phyloP scores from a whole-genome alignment of 139 green algal species.

The Chloropicon primus region DNA sequence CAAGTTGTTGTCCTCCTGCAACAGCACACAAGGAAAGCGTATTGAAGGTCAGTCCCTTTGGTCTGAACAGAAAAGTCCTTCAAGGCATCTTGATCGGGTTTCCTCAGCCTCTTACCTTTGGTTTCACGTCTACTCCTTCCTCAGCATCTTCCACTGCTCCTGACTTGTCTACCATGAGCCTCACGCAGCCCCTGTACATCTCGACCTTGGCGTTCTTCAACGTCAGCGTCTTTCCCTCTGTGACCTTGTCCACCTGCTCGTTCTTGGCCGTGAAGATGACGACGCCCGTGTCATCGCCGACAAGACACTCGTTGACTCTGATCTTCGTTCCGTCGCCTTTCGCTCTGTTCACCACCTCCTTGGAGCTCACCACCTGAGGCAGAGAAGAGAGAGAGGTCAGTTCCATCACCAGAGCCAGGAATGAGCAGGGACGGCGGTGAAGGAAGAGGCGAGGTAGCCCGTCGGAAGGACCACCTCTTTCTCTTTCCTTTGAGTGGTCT shows the following conservation, averaged over 20 bases:
- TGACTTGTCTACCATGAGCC: constrained; percentile 59
- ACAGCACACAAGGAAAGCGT: neutral
- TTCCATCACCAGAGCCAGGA: neutral
- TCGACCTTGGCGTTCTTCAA: constrained; percentile 71
- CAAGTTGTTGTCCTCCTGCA: constrained; percentile 69
- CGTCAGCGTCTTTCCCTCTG: constrained; percentile 41
- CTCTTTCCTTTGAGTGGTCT: neutral
- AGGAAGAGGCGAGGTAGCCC: neutral
- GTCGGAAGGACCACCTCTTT: neutral
- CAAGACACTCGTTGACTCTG: constrained; percentile 66
- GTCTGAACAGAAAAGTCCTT: too few relatives aligned
- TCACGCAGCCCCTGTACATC: constrained; percentile 79
- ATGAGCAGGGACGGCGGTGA: neutral
- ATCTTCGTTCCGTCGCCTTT: constrained; percentile 19
- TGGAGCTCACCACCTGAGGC: constrained; percentile 54
- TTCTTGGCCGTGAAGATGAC: constrained; percentile 70
- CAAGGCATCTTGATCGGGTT: neutral
- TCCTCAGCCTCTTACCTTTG: constrained; percentile 28
- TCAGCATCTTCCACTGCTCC: constrained; percentile 45
- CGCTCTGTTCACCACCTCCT: constrained; percentile 43
- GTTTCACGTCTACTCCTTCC: constrained; percentile 30
- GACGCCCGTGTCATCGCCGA: constrained; percentile 66
- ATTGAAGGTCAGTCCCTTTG: too few relatives aligned
- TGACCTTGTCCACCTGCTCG: constrained; percentile 69
- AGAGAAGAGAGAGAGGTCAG: neutral